These are phyloP conservation scores for Taphrina deformans DNA, from an alignment of 1,139 yeast genomes.

Conservation along the genomic window DNA sequence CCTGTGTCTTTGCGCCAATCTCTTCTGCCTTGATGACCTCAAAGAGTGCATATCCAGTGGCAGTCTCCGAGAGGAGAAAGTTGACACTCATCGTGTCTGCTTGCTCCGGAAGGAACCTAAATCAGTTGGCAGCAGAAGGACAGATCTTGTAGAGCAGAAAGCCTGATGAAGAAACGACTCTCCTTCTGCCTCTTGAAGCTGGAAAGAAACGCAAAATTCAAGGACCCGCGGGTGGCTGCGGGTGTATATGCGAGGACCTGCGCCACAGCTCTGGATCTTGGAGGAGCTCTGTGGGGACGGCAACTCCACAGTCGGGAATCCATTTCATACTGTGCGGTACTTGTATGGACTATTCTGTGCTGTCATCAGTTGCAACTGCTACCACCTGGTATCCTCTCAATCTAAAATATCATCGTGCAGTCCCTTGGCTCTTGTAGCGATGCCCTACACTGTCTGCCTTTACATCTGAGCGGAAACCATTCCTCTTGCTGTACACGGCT, in stretches of 20 bases:
- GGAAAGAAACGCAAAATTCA: slow-evolving; percentile 7
- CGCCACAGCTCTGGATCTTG: too few species aligned
- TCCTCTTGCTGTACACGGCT: too few species aligned
- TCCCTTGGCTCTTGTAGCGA: too few species aligned
- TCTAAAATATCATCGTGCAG: too few species aligned
- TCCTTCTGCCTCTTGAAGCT: background rate
- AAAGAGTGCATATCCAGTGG: slow-evolving; percentile 97
- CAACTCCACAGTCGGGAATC: background rate
- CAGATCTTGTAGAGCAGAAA: background rate
- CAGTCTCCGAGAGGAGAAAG: slow-evolving; percentile 84
- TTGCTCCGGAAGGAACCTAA: background rate
- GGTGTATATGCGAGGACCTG: background rate
- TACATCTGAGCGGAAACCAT: too few species aligned
- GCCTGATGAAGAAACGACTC: background rate
- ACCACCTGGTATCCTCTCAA: too few species aligned
- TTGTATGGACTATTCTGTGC: background rate
- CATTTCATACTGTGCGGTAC: too few species aligned
- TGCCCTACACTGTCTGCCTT: too few species aligned
- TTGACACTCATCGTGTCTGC: slow-evolving; percentile 24
- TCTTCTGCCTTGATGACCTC: slow-evolving; percentile 86
- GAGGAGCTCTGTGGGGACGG: background rate
- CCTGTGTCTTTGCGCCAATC: slow-evolving; percentile 84
- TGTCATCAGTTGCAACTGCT: background rate
- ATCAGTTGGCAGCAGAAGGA: background rate
- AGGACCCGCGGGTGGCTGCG: slow-evolving; percentile 7